Percentiles rank a stretch among this genome's conserved stretches.
Conservation (phyloP, 306 rosid species). For the Rosa rugosa region DNA sequence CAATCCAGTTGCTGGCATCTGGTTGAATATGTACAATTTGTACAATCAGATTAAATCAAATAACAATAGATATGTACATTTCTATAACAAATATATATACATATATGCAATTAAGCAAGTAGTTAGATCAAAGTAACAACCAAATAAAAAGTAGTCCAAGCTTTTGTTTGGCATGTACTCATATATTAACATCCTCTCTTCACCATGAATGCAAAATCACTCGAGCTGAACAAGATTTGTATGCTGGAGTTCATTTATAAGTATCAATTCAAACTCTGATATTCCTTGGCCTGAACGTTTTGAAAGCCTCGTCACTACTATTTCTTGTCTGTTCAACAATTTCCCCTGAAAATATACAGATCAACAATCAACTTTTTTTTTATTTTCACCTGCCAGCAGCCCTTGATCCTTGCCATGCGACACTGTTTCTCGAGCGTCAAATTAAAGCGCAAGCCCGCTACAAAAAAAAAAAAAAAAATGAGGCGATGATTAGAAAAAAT, state of each 20-base stretch:
- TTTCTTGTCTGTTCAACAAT: slow-evolving; percentile 11
- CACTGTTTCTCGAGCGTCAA: no score
- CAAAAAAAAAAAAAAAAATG: no score
- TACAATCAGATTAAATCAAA: background rate
- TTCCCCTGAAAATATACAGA: slow-evolving; percentile 38
- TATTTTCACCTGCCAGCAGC: no score
- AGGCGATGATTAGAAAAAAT: no score
- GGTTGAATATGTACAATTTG: background rate
- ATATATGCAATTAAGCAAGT: background rate
- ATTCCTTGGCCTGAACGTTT: slow-evolving; percentile 8
- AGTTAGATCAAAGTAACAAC: background rate
- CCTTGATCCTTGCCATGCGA: no score
- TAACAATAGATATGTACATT: background rate
- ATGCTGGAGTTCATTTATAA: slow-evolving; percentile 16
- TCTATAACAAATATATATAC: background rate
- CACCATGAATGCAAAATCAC: slow-evolving; percentile 16
- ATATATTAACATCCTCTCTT: background rate
- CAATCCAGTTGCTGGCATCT: background rate
- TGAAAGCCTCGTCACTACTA: slow-evolving; percentile 40
- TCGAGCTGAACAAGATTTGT: slow-evolving; percentile 13
- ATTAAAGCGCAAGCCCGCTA: no score
- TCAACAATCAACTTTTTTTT: no score
- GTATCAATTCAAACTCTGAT: background rate
- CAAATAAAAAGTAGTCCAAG: slow-evolving; percentile 13
- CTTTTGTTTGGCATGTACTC: slow-evolving; percentile 7